Evolutionary conservation across 257 asterid genomes (phyloP).

Genomic region (Linderniella brevidens): DNA sequence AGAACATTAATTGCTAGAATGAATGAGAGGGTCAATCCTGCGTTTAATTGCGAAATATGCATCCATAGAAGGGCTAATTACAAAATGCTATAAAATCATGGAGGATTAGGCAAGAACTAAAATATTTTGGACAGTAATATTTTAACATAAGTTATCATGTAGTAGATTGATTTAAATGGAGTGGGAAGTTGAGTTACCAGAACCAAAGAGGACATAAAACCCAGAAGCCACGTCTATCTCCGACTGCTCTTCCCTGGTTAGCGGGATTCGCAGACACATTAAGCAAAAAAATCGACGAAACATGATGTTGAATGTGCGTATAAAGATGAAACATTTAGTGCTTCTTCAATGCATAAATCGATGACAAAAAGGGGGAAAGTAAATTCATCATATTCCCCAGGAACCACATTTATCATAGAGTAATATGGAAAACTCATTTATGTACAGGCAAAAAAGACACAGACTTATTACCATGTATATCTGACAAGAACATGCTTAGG

Average conservation of each 20-base stretch:
- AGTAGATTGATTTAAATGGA: not conserved
- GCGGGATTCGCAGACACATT: no score
- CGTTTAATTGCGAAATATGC: no score
- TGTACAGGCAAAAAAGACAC: constrained; percentile 8
- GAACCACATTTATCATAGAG: not conserved
- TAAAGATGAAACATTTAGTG: no score
- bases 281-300: not conserved
- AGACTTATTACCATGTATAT: constrained; percentile 91
- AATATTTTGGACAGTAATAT: not conserved
- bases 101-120: not conserved
- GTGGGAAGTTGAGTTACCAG: constrained; percentile 30
- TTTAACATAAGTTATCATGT: not conserved
- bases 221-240: constrained; percentile 93
- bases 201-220: constrained; percentile 84
- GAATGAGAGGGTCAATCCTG: constrained; percentile 74
- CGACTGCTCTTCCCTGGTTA: constrained; percentile 86
- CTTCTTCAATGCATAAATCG: no score
- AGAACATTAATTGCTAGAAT: constrained; percentile 52
- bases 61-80: constrained; percentile 3
- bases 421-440: not conserved
- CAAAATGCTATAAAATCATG: not conserved
- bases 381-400: no score
- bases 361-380: no score
- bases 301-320: no score
- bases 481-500: constrained; percentile 86